phyloP scores from a whole-genome alignment of 257 asterid species.

The Prunella vulgaris region DNA sequence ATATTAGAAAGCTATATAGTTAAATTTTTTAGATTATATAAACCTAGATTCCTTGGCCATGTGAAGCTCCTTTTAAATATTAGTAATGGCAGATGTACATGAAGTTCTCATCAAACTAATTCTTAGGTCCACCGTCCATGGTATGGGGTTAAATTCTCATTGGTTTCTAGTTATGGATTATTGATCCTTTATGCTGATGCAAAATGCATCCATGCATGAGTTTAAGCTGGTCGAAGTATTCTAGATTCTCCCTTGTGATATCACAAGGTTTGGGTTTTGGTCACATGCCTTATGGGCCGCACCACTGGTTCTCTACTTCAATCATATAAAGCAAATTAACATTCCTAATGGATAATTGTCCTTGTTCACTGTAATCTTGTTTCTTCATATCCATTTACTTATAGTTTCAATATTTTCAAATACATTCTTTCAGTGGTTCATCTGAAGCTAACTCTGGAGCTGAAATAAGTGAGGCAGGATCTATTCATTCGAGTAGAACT shows the following conservation, averaged over 20 bases:
- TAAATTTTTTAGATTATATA: background rate
- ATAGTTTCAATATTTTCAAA: constrained; percentile 21
- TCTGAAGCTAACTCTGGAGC: constrained; percentile 48
- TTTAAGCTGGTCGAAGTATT: background rate
- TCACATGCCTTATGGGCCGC: background rate
- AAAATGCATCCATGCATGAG: background rate
- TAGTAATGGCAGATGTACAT: background rate
- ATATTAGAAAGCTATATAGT: background rate
- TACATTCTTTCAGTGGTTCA: constrained; percentile 42
- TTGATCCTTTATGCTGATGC: constrained; percentile 1
- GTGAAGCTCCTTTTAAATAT: constrained; percentile 3
- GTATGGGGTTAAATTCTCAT: constrained; percentile 1
- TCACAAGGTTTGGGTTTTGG: constrained; percentile 3
- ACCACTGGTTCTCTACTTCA: background rate
- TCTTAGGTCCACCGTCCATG: constrained; percentile 9
- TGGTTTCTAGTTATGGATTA: constrained; percentile 9
- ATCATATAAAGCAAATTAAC: background rate
- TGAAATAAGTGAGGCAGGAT: constrained; percentile 29
- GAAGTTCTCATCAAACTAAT: constrained; percentile 14
- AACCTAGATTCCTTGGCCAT: background rate
- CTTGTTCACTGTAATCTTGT: constrained; percentile 14
- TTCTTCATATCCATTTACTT: constrained; percentile 11
- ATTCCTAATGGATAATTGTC: constrained; percentile 11
- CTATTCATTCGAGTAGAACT: constrained; percentile 35
- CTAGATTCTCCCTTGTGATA: constrained; percentile 7